Conservation (phyloP, 371 early-diverging fungal genomes). For the Mucor racemosus region DNA sequence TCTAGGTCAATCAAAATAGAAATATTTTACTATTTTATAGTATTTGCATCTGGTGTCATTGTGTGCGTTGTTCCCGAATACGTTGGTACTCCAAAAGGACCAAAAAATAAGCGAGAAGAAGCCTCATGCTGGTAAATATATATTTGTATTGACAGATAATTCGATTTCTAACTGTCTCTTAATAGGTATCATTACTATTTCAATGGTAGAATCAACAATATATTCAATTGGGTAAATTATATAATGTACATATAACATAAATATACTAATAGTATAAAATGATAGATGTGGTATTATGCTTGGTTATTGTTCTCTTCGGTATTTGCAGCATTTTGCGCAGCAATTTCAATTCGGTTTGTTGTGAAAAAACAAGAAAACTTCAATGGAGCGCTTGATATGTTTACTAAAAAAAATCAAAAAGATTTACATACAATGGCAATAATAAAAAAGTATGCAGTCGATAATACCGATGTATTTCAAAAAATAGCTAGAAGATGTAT, state of each 20-base stretch:
- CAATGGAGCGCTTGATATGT: slow-evolving; percentile 35
- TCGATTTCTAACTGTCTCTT: background rate
- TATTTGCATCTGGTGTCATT: slow-evolving; percentile 18
- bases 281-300: slow-evolving; percentile 45
- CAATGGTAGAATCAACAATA: slow-evolving; percentile 21
- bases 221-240: slow-evolving; percentile 42
- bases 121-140: slow-evolving; percentile 29
- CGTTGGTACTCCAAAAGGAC: background rate
- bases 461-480: slow-evolving; percentile 27
- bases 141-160: background rate
- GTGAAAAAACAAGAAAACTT: slow-evolving; percentile 29
- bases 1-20: slow-evolving; percentile 30
- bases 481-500: slow-evolving; percentile 40
- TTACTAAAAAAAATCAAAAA: background rate
- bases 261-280: background rate
- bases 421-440: background rate
- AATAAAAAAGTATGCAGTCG: slow-evolving; percentile 11
- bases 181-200: slow-evolving; percentile 42
- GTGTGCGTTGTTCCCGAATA: slow-evolving; percentile 22
- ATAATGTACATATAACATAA: background rate
- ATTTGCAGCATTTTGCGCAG: slow-evolving; percentile 32
- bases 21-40: slow-evolving; percentile 33
- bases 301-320: slow-evolving; percentile 30
- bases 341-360: slow-evolving; percentile 29
- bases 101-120: background rate